phyloP scores from a whole-genome alignment of 2,329 filamentous ascomycete genomes.

The Paraphaeosphaeria sporulosa region DNA sequence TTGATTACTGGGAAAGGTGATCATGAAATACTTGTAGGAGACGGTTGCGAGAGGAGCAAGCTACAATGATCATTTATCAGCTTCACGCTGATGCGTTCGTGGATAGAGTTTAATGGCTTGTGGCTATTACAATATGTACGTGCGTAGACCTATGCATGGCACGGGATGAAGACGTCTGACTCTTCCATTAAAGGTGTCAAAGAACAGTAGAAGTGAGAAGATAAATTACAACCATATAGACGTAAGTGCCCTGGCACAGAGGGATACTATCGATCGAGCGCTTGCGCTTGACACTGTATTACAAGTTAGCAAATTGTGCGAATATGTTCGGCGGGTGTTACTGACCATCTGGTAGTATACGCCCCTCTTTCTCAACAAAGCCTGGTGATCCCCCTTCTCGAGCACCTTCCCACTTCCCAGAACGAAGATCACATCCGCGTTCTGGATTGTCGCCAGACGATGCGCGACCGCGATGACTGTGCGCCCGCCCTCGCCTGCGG shows the following conservation, averaged over 20 bases:
- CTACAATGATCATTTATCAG: neutral
- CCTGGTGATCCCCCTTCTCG: slow-evolving; percentile 39
- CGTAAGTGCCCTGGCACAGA: neutral
- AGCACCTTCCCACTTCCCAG: slow-evolving; percentile 34
- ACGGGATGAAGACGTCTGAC: too few relatives aligned
- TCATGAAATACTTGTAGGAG: neutral
- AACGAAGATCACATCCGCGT: slow-evolving; percentile 40
- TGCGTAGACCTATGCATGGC: too few relatives aligned
- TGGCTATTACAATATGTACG: neutral
- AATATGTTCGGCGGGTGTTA: neutral
- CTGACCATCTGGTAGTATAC: slow-evolving; percentile 48
- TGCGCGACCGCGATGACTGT: slow-evolving; percentile 38
- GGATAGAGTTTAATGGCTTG: neutral
- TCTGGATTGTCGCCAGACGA: slow-evolving; percentile 38
- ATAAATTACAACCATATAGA: neutral
- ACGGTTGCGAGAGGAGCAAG: neutral
- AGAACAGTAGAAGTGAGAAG: neutral
- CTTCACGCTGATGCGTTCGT: too few relatives aligned
- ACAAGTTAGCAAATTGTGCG: slow-evolving; percentile 20
- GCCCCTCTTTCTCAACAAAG: slow-evolving; percentile 36
- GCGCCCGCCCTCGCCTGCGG: slow-evolving; percentile 25
- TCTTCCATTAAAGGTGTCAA: neutral
- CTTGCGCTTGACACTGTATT: slow-evolving; percentile 47
- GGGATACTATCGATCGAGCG: slow-evolving; percentile 39
- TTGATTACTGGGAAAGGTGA: neutral